Evolutionary conservation across 202 grass and related monocot genomes (phyloP), one percentile per base, ranked within the genome.

Genomic region (Saccharum hybrid): DNA sequence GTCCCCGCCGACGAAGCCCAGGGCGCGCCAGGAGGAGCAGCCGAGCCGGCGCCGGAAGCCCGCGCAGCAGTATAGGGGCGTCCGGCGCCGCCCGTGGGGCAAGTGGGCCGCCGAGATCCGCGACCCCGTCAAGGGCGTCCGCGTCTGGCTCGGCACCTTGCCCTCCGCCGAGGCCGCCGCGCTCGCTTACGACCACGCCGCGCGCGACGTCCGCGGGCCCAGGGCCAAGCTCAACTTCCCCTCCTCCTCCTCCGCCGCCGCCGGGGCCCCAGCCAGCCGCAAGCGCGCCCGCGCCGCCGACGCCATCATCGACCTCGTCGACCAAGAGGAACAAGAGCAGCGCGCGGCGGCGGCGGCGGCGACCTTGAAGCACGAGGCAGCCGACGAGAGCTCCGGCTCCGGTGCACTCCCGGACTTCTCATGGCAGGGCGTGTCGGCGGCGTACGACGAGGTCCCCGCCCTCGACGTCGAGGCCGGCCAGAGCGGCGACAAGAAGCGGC

Each of bases 81-180:
- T 98, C 31, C 82, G 95, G 5, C 87, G 89, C 61, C 92, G 94
- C 11, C 86, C 92, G 14, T 97, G 95, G 95, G 92, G 95, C 48
- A 97, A 94, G 89, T 94, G 95, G 92, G 95, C 95, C 2, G 95
- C 95, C 26, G 95, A 98, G 88, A 98, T 98, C 83, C 89, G 95
- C 75, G 92, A 98, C 86, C 95, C 95, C 60, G 82, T 86, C 68
- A 97, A 97, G 79, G 95, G 92, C 38, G 76, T 94, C 72, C 90
- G 95, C 46, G 87, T 97, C 79, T 97, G 95, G 95, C 90, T 98
- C 40, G 95, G 95, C 45, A 98, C 95, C 63, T 98, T 91, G 82
- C 83, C 83, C 7, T 88, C 88, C 51, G 90, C 95, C 5, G 89
- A 98, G 81, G 88, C 92, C 54, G 92, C 95, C 10, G 95, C 92